A percentile compares a stretch with the other conserved stretches of the same genome.
These are phyloP conservation scores for Nakaseomyces delphensis DNA, from an alignment of 1,139 yeast species.

Conservation along the genomic window DNA sequence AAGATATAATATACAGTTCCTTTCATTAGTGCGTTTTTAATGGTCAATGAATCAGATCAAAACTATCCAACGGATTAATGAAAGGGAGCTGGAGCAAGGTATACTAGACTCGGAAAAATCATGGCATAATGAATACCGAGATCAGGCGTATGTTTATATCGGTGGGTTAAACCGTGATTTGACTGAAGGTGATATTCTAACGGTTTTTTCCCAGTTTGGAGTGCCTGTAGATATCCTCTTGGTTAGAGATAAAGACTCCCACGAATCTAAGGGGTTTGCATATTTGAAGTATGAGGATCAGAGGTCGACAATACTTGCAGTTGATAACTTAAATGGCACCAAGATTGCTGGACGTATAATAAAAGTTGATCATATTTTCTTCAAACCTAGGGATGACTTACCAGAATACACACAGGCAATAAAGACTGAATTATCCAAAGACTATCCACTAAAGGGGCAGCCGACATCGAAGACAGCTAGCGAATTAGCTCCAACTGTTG, in stretches of 20 bases:
- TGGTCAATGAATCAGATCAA: conserved; percentile 25
- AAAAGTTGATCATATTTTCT: conserved; percentile 71
- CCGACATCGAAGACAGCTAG: not conserved
- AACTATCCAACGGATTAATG: conserved; percentile 54
- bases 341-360: conserved; percentile 49
- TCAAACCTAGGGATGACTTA: conserved; percentile 43
- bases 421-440: conserved; percentile 21
- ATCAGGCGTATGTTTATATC: conserved; percentile 56
- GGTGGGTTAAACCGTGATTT: conserved; percentile 63
- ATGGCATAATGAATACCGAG: conserved; percentile 83
- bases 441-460: conserved; percentile 8
- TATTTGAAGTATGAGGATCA: conserved; percentile 78
- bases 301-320: conserved; percentile 72
- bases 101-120: conserved; percentile 51
- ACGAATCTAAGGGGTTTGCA: conserved; percentile 69
- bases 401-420: conserved; percentile 34
- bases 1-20: not conserved
- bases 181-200: conserved; percentile 65
- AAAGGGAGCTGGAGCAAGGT: conserved; percentile 56
- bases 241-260: conserved; percentile 59
- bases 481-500: not conserved
- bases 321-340: conserved; percentile 79
- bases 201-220: conserved; percentile 85
- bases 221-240: conserved; percentile 71
- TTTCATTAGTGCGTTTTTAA: not conserved